Percentiles rank a stretch among this genome's conserved stretches.
phyloP scores from a whole-genome alignment of 2,329 filamentous ascomycete species.

The Tolypocladium tundrense region DNA sequence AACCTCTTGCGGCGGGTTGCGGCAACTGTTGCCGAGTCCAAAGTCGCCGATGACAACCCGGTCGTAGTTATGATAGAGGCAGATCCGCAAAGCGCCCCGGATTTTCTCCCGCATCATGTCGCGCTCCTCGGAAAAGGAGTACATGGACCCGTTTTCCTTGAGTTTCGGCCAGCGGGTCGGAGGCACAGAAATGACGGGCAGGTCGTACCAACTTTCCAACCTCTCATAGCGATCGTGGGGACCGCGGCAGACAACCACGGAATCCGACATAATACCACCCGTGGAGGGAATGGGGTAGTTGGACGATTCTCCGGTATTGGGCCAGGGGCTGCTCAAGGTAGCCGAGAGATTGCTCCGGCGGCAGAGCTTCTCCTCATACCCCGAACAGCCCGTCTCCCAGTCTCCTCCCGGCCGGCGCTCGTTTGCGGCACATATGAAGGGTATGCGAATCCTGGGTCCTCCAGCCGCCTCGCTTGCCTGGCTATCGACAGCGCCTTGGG shows the following conservation, averaged over 20 bases:
- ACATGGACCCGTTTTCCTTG: conserved; percentile 53
- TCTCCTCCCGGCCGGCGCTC: conserved; percentile 70
- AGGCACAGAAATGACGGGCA: conserved; percentile 66
- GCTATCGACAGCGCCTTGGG: conserved; percentile 37
- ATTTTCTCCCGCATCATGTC: conserved; percentile 66
- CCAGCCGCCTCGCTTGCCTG: conserved; percentile 22
- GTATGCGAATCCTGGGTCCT: conserved; percentile 33
- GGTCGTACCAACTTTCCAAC: conserved; percentile 41
- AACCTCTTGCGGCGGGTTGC: conserved; percentile 55
- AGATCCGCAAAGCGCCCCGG: conserved; percentile 59
- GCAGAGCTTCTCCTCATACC: conserved; percentile 57
- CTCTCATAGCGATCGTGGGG: conserved; percentile 55
- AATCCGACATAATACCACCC: conserved; percentile 59
- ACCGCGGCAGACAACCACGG: conserved; percentile 64
- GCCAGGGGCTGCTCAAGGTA: conserved; percentile 52
- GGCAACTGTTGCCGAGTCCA: conserved; percentile 51
- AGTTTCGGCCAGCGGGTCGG: conserved; percentile 66
- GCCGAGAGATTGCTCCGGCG: conserved; percentile 64
- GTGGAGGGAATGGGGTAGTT: conserved; percentile 65
- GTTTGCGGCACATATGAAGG: conserved; percentile 65
- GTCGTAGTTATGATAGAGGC: conserved; percentile 46
- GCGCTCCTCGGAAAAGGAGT: conserved; percentile 61
- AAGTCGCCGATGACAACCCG: conserved; percentile 55
- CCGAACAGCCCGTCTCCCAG: conserved; percentile 55
- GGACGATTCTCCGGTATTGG: conserved; percentile 28